These are phyloP conservation scores for Pyrenophora seminiperda DNA, from an alignment of 2,329 filamentous ascomycete genomes.

Conservation along the genomic window DNA sequence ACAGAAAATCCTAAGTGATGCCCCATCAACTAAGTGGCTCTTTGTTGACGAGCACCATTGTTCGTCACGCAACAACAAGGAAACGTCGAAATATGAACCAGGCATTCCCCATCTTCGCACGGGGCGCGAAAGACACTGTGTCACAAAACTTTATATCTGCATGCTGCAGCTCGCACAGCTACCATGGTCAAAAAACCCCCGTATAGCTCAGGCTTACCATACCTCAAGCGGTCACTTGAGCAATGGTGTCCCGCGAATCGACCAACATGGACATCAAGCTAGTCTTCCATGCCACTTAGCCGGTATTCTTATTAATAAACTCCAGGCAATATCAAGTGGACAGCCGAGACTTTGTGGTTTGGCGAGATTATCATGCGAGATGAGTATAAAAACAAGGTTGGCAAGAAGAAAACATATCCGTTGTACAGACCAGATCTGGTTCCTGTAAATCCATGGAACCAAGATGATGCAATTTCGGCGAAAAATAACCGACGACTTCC, in stretches of 20 bases:
- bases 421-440: neutral
- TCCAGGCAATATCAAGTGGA: neutral
- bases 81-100: too few species aligned
- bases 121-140: too few species aligned
- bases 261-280: neutral
- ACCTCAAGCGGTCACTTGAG: slow-evolving; percentile 3
- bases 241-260: neutral
- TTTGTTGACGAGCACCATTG: too few species aligned
- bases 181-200: neutral
- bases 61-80: too few species aligned
- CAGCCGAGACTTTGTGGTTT: neutral
- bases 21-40: too few species aligned
- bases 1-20: too few species aligned
- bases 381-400: neutral
- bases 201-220: neutral
- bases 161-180: too few species aligned
- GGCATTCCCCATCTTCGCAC: too few species aligned
- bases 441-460: neutral
- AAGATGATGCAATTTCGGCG: neutral
- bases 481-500: neutral
- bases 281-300: neutral
- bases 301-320: neutral
- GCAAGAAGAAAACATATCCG: neutral
- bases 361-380: neutral
- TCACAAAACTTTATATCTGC: too few species aligned